A percentile compares a stretch with the other conserved stretches of the same genome.
These are phyloP conservation scores for Penicillium frequentans DNA, from an alignment of 2,329 filamentous ascomycete species.

Conservation along the genomic window DNA sequence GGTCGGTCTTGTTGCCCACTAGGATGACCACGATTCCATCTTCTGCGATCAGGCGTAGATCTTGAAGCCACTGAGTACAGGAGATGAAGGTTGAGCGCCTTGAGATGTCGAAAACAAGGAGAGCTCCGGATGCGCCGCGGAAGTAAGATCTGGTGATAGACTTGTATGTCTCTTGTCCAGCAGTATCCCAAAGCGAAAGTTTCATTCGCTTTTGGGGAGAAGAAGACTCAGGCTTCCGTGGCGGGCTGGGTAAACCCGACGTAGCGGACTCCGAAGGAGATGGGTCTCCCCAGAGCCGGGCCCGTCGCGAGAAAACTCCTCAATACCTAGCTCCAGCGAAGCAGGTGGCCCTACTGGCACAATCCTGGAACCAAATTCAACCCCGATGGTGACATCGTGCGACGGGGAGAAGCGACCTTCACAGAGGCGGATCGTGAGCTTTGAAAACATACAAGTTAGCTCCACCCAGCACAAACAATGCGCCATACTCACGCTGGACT, in stretches of 20 bases:
- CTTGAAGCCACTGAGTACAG: slow-evolving; percentile 89
- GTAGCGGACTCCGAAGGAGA: slow-evolving; percentile 14
- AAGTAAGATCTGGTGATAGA: slow-evolving; percentile 94
- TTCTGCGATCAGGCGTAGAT: slow-evolving; percentile 91
- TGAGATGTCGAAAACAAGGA: slow-evolving; percentile 94
- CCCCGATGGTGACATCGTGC: slow-evolving; percentile 96
- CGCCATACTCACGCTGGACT: slow-evolving; percentile 64
- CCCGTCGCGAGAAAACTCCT: slow-evolving; percentile 25
- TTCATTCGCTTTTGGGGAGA: slow-evolving; percentile 77
- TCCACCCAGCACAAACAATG: not conserved
- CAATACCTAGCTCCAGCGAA: slow-evolving; percentile 57
- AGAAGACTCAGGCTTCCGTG: slow-evolving; percentile 35
- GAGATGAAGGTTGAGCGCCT: slow-evolving; percentile 81
- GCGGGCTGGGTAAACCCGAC: slow-evolving; percentile 37
- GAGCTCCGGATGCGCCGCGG: slow-evolving; percentile 71
- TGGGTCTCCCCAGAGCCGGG: slow-evolving; percentile 14
- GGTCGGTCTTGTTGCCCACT: slow-evolving; percentile 92
- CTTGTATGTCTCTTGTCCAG: slow-evolving; percentile 96
- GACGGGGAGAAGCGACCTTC: slow-evolving; percentile 92
- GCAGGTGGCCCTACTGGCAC: slow-evolving; percentile 86
- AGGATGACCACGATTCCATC: slow-evolving; percentile 92
- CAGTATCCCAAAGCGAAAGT: slow-evolving; percentile 91
- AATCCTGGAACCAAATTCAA: slow-evolving; percentile 92
- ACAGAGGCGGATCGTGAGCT: slow-evolving; percentile 91
- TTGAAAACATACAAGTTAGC: slow-evolving; percentile 5